These are phyloP conservation scores for Floccularia luteovirens DNA, from an alignment of 768 basidiomycete genomes.

Conservation along the genomic window DNA sequence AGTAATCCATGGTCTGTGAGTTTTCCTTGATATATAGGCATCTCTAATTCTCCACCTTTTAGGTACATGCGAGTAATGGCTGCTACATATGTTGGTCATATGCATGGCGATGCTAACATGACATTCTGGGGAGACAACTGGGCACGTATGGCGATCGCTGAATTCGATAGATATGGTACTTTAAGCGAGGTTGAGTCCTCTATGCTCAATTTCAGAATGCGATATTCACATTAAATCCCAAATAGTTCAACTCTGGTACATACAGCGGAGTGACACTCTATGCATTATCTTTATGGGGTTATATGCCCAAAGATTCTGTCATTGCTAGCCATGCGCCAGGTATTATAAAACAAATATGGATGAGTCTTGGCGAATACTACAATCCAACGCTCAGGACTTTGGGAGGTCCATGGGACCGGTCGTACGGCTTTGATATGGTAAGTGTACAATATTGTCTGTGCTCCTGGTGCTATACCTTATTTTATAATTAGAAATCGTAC, in stretches of 20 bases:
- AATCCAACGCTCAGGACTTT: slow-evolving; percentile 19
- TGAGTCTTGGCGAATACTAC: slow-evolving; percentile 12
- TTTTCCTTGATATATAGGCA: neutral
- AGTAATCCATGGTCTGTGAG: slow-evolving; percentile 18
- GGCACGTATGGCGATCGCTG: slow-evolving; percentile 17
- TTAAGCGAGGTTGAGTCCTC: slow-evolving; percentile 16
- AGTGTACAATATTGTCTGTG: neutral
- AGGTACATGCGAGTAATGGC: slow-evolving; percentile 25
- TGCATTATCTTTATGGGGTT: slow-evolving; percentile 21
- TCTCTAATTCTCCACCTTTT: neutral
- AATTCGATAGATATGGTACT: slow-evolving; percentile 17
- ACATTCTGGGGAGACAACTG: slow-evolving; percentile 21
- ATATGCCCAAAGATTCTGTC: slow-evolving; percentile 19
- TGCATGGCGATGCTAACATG: slow-evolving; percentile 20
- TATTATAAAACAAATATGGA: slow-evolving; percentile 18
- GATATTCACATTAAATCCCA: slow-evolving; percentile 2
- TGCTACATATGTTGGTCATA: slow-evolving; percentile 20
- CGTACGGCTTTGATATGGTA: slow-evolving; percentile 22
- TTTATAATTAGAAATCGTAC: slow-evolving; percentile 12
- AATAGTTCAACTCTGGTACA: slow-evolving; percentile 22
- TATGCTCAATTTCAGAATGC: neutral
- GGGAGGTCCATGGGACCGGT: slow-evolving; percentile 19
- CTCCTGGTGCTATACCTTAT: neutral
- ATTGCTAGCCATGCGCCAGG: slow-evolving; percentile 14
- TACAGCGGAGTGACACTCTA: slow-evolving; percentile 21